Conservation (phyloP, 1,284 basidiomycete species). For the Mycena sp. region DNA sequence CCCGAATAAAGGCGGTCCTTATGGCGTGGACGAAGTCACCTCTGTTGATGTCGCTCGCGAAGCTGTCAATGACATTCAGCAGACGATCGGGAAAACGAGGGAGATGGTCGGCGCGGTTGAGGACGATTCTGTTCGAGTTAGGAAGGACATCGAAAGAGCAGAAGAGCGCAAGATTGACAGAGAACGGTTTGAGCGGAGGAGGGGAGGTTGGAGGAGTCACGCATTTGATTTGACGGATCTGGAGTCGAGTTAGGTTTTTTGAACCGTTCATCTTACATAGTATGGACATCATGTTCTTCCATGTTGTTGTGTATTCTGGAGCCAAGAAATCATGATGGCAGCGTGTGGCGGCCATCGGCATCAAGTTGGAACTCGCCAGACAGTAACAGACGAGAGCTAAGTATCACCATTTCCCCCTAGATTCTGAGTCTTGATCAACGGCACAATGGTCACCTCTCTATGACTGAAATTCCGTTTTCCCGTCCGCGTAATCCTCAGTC, state of each 20-base stretch:
- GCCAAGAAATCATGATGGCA: no score
- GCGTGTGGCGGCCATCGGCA: no score
- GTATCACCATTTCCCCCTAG: no score
- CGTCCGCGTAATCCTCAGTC: constrained; percentile 60
- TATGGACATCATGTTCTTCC: no score
- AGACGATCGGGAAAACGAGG: constrained; percentile 32
- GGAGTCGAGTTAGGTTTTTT: no score
- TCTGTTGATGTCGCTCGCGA: constrained; percentile 27
- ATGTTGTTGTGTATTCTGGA: no score
- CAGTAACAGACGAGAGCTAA: no score
- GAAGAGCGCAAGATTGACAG: constrained; percentile 36
- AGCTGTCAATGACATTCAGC: constrained; percentile 18
- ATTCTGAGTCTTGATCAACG: no score
- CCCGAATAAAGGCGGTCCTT: constrained; percentile 52
- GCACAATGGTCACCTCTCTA: constrained; percentile 61
- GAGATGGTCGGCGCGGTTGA: constrained; percentile 33
- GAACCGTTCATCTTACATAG: no score
- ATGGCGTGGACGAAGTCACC: constrained; percentile 36
- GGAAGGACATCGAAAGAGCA: constrained; percentile 36
- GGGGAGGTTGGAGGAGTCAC: constrained; percentile 39
- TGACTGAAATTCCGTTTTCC: constrained; percentile 62
- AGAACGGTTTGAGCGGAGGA: constrained; percentile 32
- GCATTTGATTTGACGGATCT: constrained; percentile 50
- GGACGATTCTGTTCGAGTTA: constrained; percentile 34
- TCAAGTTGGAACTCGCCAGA: no score